These are phyloP conservation scores for Periconia macrospinosa DNA, from an alignment of 2,329 filamentous ascomycete genomes.

Conservation along the genomic window DNA sequence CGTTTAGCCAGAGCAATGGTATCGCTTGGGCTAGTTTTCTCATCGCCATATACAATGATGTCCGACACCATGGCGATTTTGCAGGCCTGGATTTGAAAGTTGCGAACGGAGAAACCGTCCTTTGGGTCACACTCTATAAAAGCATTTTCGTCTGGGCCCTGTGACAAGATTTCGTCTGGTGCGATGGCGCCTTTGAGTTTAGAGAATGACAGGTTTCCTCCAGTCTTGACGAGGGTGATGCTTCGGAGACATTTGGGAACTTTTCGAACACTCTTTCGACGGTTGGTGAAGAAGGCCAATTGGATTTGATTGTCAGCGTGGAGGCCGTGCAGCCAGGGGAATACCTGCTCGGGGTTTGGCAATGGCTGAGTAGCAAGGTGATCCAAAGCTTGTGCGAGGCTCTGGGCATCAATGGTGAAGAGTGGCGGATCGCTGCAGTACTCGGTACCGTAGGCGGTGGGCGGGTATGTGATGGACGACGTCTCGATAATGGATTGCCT, in stretches of 20 bases:
- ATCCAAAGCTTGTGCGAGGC: slow-evolving; percentile 73
- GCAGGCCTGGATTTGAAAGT: slow-evolving; percentile 93
- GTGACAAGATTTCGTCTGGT: slow-evolving; percentile 74
- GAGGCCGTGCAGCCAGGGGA: slow-evolving; percentile 94
- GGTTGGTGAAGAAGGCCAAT: slow-evolving; percentile 82
- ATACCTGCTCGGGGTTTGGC: slow-evolving; percentile 82
- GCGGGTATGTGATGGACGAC: slow-evolving; percentile 74
- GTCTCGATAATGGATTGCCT: slow-evolving; percentile 59
- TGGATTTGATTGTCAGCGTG: slow-evolving; percentile 89
- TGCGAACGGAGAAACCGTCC: slow-evolving; percentile 92
- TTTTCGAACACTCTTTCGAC: slow-evolving; percentile 69
- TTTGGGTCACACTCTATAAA: slow-evolving; percentile 84
- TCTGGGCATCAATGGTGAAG: slow-evolving; percentile 71
- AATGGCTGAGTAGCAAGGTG: slow-evolving; percentile 77
- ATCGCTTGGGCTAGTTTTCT: slow-evolving; percentile 62
- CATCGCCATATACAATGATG: slow-evolving; percentile 87
- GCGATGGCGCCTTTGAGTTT: slow-evolving; percentile 86
- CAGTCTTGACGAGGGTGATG: slow-evolving; percentile 85
- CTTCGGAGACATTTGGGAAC: slow-evolving; percentile 77
- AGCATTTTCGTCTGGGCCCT: slow-evolving; percentile 51
- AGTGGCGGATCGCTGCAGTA: slow-evolving; percentile 59
- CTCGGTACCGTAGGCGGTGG: slow-evolving; percentile 62
- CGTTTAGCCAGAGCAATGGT: slow-evolving; percentile 65
- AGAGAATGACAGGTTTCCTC: slow-evolving; percentile 72
- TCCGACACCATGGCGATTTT: slow-evolving; percentile 89